Conservation (phyloP, 805 yeast species). For the Nakazawaea populi region DNA sequence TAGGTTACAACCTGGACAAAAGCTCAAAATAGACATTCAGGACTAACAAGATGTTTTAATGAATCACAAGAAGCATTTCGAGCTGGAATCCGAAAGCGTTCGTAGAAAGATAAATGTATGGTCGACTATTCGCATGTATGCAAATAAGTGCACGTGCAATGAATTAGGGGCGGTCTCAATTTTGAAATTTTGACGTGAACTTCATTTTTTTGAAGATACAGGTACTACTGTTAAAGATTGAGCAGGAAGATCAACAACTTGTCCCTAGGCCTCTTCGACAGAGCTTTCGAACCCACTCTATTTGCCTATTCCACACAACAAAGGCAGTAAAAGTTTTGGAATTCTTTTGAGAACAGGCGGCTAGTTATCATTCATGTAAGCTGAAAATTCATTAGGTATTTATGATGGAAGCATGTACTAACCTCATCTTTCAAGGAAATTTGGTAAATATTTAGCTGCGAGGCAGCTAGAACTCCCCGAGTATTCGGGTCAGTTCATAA, state of each 20-base stretch:
- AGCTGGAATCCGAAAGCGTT: too few relatives aligned
- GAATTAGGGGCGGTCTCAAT: background rate
- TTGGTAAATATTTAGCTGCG: constrained; percentile 91
- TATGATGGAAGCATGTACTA: background rate
- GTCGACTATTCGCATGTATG: background rate
- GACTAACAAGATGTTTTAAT: too few relatives aligned
- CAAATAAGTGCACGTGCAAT: background rate
- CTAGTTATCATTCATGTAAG: too few relatives aligned
- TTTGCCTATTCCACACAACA: too few relatives aligned
- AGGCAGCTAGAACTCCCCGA: constrained; percentile 94
- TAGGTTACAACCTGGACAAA: too few relatives aligned
- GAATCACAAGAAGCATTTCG: too few relatives aligned
- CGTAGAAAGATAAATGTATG: too few relatives aligned
- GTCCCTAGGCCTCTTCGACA: background rate
- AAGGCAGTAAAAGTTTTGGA: too few relatives aligned
- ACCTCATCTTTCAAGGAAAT: constrained; percentile 48
- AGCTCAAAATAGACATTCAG: too few relatives aligned
- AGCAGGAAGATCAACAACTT: background rate
- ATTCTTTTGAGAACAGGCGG: too few relatives aligned
- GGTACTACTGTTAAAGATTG: background rate
- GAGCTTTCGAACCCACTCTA: too few relatives aligned
- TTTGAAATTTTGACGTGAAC: background rate
- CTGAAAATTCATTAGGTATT: too few relatives aligned
- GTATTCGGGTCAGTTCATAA: constrained; percentile 88
- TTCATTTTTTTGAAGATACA: background rate